Evolutionary conservation across 2,329 filamentous ascomycete species (phyloP).

Genomic region (Diaporthe vaccinii): DNA sequence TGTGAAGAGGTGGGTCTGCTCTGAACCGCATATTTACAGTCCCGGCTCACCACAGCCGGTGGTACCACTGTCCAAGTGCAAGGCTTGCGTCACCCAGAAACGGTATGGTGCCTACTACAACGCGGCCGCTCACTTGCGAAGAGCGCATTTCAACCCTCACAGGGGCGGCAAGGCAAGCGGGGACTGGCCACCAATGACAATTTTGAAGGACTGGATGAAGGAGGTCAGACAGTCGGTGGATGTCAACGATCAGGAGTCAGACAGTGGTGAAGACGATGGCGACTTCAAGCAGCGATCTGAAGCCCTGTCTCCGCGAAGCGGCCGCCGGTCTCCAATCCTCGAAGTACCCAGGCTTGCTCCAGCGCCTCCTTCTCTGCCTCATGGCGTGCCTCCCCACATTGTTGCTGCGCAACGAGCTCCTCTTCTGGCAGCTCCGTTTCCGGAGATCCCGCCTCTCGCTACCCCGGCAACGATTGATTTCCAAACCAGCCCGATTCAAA

Average conservation of each 20-base stretch:
- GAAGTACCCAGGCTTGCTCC: conserved; percentile 49
- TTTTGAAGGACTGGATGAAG: conserved; percentile 72
- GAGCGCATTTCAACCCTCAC: conserved; percentile 70
- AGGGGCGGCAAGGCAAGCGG: conserved; percentile 69
- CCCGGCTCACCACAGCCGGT: conserved; percentile 60
- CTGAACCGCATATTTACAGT: conserved; percentile 59
- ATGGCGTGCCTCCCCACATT: conserved; percentile 34
- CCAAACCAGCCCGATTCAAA: conserved; percentile 40
- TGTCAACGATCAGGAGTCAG: conserved; percentile 61
- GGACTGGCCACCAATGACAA: conserved; percentile 70
- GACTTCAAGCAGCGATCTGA: conserved; percentile 51
- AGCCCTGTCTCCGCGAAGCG: conserved; percentile 44
- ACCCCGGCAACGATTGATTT: conserved; percentile 34
- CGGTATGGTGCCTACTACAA: conserved; percentile 72
- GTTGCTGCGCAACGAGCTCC: conserved; percentile 37
- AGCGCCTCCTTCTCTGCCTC: conserved; percentile 43
- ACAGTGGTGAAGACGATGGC: conserved; percentile 66
- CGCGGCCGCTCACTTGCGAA: conserved; percentile 69
- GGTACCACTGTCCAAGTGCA: conserved; percentile 67
- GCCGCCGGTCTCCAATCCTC: conserved; percentile 45
- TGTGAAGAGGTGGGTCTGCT: conserved; percentile 70
- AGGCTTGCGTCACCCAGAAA: conserved; percentile 69
- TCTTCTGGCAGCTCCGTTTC: conserved; percentile 29
- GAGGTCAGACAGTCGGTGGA: conserved; percentile 67
- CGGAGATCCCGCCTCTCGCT: conserved; percentile 35